Evolutionary conservation across 805 yeast species (phyloP), one percentile per base, ranked within the genome.

Genomic region (Candida anglica): DNA sequence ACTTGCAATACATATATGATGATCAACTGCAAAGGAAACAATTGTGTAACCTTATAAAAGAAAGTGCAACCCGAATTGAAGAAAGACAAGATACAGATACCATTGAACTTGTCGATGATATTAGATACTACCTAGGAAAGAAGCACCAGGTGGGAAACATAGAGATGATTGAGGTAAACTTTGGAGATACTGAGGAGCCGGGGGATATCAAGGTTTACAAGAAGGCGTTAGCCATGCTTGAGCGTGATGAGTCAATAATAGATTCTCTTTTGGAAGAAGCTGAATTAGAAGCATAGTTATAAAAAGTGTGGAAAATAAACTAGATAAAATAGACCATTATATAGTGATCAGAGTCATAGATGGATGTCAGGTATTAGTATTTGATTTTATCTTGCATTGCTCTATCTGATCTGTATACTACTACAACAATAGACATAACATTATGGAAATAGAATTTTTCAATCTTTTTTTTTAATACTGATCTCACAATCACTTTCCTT

Each of bases 51-150:
- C 40, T 62, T 14, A 51, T 64, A n/a, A 44, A 40, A 32, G 68
- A 65, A 42, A 67, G 76, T 49, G 81, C 91, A 0, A 42, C 47
- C 11, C 60, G 86, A 44, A 82, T 85, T 32, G 48, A 69, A 15
- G 56, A 52, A 11, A 69, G 93, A 49, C 79, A 85, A 44, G 86
- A 78, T 39, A 80, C 84, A 0, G 95, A 85, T 58, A 81, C 91
- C 1, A 81, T 85, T 48, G 95, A 85, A 47, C 60, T 85, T 44
- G 65, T 85, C 18, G 95, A 84, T 55, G 94, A 84, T 58, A 79
- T 85, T 8, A 63, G 88, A 42, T 85, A 71, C 53, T 81, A 78
- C 42, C 53, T 85, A 29, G 47, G 61, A 9, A 64, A 69, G 46
- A 61, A 60, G 43, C 56, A 63, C 35, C 51, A 52, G 1, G 55